Conservation (phyloP, 1,284 basidiomycete genomes). For the Pseudozyma flocculosa region DNA sequence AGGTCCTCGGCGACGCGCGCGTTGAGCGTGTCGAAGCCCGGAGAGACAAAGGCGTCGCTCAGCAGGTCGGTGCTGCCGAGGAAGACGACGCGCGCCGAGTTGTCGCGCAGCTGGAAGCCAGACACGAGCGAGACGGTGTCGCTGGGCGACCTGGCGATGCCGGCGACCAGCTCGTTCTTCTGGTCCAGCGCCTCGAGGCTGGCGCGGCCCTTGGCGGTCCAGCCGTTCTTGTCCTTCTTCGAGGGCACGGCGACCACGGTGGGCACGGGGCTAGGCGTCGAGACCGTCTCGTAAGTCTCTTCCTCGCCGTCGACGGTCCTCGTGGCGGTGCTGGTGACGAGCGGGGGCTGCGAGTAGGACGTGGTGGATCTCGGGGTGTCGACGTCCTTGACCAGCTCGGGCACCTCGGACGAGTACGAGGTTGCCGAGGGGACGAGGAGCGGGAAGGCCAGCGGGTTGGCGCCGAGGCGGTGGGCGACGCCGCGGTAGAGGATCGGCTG, state of each 20-base stretch:
- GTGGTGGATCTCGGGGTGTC: constrained; percentile 8
- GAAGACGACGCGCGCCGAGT: constrained; percentile 73
- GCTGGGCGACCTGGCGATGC: constrained; percentile 12
- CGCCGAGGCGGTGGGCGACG: constrained; percentile 70
- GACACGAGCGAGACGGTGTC: constrained; percentile 67
- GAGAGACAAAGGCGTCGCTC: constrained; percentile 58
- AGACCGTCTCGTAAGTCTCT: constrained; percentile 10
- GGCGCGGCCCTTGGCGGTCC: constrained; percentile 23
- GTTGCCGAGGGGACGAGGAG: constrained; percentile 72
- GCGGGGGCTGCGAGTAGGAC: constrained; percentile 20
- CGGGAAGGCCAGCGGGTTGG: constrained; percentile 79
- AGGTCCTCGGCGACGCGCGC: constrained; percentile 72
- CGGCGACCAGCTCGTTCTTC: constrained; percentile 30
- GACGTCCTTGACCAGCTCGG: constrained; percentile 59
- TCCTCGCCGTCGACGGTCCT: constrained; percentile 23
- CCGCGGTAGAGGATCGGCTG: constrained; percentile 71
- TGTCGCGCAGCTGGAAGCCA: constrained; percentile 81
- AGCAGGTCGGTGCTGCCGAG: constrained; percentile 79
- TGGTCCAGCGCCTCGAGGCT: constrained; percentile 29
- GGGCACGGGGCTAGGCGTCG: constrained; percentile 23
- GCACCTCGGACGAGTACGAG: constrained; percentile 66
- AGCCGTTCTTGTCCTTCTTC: constrained; percentile 12
- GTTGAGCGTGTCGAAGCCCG: constrained; percentile 64
- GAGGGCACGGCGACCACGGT: constrained; percentile 17
- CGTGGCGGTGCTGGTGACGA: constrained; percentile 29